A percentile compares a stretch with the other conserved stretches of the same genome.
phyloP scores from a whole-genome alignment of 805 yeast genomes.

The Saccharomycopsis javanensis region DNA sequence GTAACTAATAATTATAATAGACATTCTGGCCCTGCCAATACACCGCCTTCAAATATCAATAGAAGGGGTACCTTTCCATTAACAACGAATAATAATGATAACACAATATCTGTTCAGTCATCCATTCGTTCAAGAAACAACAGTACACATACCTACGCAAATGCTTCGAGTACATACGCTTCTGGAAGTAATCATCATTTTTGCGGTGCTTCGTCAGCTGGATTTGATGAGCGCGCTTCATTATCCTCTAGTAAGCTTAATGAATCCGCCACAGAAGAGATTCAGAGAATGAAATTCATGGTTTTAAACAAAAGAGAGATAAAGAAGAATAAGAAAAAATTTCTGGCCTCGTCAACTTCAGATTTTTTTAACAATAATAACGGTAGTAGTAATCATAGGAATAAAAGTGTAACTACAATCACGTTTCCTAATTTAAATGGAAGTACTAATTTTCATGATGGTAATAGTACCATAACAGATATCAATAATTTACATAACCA shows the following conservation, averaged over 20 bases:
- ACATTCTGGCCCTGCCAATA: neutral
- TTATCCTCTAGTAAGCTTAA: slow-evolving; percentile 6
- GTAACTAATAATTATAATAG: neutral
- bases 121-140: neutral
- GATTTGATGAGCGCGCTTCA: neutral
- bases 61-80: neutral
- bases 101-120: neutral
- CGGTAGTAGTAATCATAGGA: neutral
- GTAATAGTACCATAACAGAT: neutral
- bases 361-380: neutral
- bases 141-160: neutral
- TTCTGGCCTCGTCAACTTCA: neutral
- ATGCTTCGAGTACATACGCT: neutral
- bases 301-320: slow-evolving; percentile 13
- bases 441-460: neutral
- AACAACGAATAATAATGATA: neutral
- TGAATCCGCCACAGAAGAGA: slow-evolving; percentile 16
- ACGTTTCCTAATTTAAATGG: neutral
- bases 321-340: slow-evolving; percentile 11
- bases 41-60: neutral
- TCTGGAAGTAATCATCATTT: neutral
- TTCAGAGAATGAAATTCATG: slow-evolving; percentile 16
- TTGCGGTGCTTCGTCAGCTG: neutral
- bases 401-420: neutral
- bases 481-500: neutral